Base-by-base conservation (phyloP, 176 grass and related monocot species). In the Oryza rufipogon region DNA sequence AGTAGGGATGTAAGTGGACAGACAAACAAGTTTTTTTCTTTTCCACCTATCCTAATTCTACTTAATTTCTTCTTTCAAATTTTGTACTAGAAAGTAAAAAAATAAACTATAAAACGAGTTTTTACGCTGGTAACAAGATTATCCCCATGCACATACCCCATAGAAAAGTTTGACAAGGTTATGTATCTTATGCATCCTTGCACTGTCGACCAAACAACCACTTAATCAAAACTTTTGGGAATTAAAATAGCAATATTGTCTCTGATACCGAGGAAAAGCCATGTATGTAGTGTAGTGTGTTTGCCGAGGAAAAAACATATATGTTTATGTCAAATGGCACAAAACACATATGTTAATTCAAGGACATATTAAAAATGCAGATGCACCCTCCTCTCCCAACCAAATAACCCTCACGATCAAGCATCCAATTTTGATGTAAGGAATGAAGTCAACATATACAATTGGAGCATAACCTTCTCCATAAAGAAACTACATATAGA, bases 391-490 rank as follows among this genome's bases (percentile, higher is more conserved):
- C 51, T 19, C 58, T 23, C 58, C 22, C 20, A 23, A 63, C 58
- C n/a, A 4, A 13, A 63, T 23, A 63, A 9, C n/a, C 58, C 2
- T 11, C 19, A 11, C 7, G 54, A 58, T 17, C 54, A 19, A 58
- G 19, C 54, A 58, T 58, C 54, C 19, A 58, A 7, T 58, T 58
- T 58, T n/a, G 54, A 58, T n/a, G 54, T 3, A 58, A 58, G 19
- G 54, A 58, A 58, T 63, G 56, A 23, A 63, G 58, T 23, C 58
- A n/a, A 63, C 58, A 63, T 63, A 63, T 63, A 63, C 58, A 63
- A 23, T 23, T 23, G 52, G 17, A 58, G 52, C 6, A 63, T 63
- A 23, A 9, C 58, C 56, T 63, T 63, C 58, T 63, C 58, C 58
- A 63, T 23, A 63, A 10, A 63, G 3, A 8, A 63, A 63, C 30